Percentiles rank a stretch among this genome's conserved stretches.
Conservation (phyloP, 2,329 filamentous ascomycete species). For the Pyrenophora seminiperda region DNA sequence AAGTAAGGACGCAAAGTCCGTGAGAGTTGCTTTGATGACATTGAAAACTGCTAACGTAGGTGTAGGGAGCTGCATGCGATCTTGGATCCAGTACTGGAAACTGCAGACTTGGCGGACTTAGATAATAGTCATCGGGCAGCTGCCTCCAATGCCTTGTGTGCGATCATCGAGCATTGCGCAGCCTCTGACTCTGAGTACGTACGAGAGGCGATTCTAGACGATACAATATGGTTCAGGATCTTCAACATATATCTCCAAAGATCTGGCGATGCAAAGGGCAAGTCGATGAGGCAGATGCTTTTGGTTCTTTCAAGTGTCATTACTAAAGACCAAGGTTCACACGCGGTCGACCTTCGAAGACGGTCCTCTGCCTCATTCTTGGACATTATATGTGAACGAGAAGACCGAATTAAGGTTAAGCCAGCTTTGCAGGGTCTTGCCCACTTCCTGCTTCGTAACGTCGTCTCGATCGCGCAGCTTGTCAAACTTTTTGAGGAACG, state of each 20-base stretch:
- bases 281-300: constrained; percentile 55
- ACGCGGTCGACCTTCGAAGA: constrained; percentile 32
- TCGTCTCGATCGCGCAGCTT: constrained; percentile 52
- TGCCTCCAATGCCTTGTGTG: constrained; percentile 55
- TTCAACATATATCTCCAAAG: constrained; percentile 52
- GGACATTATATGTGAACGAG: constrained; percentile 64
- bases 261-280: constrained; percentile 52
- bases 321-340: constrained; percentile 30
- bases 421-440: constrained; percentile 71
- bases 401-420: constrained; percentile 68
- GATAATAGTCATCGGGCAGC: constrained; percentile 51
- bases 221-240: constrained; percentile 46
- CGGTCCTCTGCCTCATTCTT: constrained; percentile 53
- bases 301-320: constrained; percentile 48
- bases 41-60: constrained; percentile 23
- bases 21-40: constrained; percentile 30
- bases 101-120: constrained; percentile 40
- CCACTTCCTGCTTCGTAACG: constrained; percentile 66
- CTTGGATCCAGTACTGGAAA: constrained; percentile 39
- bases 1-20: constrained; percentile 48
- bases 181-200: constrained; percentile 36
- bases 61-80: constrained; percentile 39
- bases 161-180: constrained; percentile 50
- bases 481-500: constrained; percentile 48
- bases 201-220: constrained; percentile 40